Base-by-base conservation (phyloP, 768 basidiomycete species). In the Trametes maxima region DNA sequence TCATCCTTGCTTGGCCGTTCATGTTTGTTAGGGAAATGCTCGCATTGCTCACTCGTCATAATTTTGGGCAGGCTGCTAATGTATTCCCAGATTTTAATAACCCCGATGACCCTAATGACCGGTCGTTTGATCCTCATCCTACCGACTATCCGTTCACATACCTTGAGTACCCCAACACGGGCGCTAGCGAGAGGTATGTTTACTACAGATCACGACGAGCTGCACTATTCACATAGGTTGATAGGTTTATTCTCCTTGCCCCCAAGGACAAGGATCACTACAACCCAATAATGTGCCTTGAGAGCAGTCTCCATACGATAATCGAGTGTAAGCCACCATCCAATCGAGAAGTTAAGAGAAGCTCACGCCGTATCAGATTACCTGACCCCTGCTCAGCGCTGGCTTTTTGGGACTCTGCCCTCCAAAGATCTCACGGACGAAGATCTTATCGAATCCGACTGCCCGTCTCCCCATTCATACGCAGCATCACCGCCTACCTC, bases 191-290 rank as follows among this genome's bases (percentile, higher is more conserved):
- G 78, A 81, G 80, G 92, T 92, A 57, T 56, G 74, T 59, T 24
- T 53, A 54, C 12, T 55, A 42, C 10, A n/a, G 16, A 14, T 40
- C 6, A 7, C 1, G 21, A n/a, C 16, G 36, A 33, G 28, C 28
- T 39, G n/a, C 47, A 44, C 21, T 12, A 24, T 50, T 33, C 56
- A 44, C 35, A 55, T 19, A 59, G 28, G 10, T 36, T 37, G 25
- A 13, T 58, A 92, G 90, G 71, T 94, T 86, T 76, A 81, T 90
- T 63, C 80, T 94, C 60, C 81, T 94, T 54, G 85, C 81, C 45
- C 92, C 92, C 33, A 90, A 86, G 68, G 92, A 94, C 78, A 85
- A 85, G 66, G 91, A 94, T 67, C 90, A 93, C 65, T 94, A 93
- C 73, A 89, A 90, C 70, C 92, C 92, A 14, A 87, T 94, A 57